Conservation (phyloP, 106 monocot genomes). For the Dendrobium chrysotoxum region DNA sequence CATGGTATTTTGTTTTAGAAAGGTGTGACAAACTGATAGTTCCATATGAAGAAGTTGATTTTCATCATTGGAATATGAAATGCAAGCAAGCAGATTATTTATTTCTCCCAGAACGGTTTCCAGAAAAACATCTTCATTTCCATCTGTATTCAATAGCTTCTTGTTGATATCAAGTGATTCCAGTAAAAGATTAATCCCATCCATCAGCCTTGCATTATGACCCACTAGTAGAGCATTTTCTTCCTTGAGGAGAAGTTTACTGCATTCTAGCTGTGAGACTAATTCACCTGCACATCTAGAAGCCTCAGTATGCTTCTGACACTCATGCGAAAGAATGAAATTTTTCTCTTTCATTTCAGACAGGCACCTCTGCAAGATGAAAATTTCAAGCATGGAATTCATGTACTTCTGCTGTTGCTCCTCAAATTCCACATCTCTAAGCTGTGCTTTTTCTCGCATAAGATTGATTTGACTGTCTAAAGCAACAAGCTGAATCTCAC, state of each 20-base stretch:
- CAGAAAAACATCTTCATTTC: slow-evolving; percentile 26
- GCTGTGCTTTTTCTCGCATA: slow-evolving; percentile 19
- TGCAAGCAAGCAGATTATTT: slow-evolving; percentile 16
- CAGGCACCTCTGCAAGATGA: slow-evolving; percentile 36
- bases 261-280: slow-evolving; percentile 16
- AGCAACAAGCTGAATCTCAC: slow-evolving; percentile 8
- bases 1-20: slow-evolving; percentile 36
- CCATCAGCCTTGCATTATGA: slow-evolving; percentile 37
- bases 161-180: slow-evolving; percentile 31
- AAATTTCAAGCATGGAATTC: slow-evolving; percentile 34
- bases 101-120: slow-evolving; percentile 35
- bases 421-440: slow-evolving; percentile 28
- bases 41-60: slow-evolving; percentile 31
- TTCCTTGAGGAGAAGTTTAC: slow-evolving; percentile 9
- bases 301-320: slow-evolving; percentile 26
- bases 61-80: slow-evolving; percentile 35
- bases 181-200: slow-evolving; percentile 25
- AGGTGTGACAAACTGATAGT: slow-evolving; percentile 26
- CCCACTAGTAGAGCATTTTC: slow-evolving; percentile 11
- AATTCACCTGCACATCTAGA: slow-evolving; percentile 11
- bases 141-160: slow-evolving; percentile 16
- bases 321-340: slow-evolving; percentile 18
- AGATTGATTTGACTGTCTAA: slow-evolving; percentile 12
- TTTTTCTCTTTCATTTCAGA: slow-evolving; percentile 43
- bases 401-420: slow-evolving; percentile 33